Conservation (phyloP, 2,329 filamentous ascomycete species). For the Aureobasidium zeae region DNA sequence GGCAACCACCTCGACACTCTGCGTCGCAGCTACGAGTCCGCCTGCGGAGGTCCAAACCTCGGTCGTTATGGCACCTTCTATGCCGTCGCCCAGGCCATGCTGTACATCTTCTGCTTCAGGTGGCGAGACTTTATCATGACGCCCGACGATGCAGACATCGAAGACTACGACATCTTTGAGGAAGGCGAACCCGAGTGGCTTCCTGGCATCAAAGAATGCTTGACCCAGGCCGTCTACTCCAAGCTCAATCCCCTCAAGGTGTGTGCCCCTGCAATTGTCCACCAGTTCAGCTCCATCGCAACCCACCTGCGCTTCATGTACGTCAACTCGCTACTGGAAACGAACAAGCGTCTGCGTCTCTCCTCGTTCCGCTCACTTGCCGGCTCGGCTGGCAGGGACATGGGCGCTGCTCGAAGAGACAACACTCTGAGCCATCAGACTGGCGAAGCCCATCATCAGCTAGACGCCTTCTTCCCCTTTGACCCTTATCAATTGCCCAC, state of each 20-base stretch:
- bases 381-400: constrained; percentile 40
- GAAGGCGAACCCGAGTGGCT: constrained; percentile 70
- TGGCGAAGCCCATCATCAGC: constrained; percentile 70
- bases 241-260: constrained; percentile 92
- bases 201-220: constrained; percentile 59
- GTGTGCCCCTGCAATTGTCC: constrained; percentile 80
- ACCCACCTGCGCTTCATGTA: constrained; percentile 83
- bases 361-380: constrained; percentile 39
- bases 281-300: constrained; percentile 81
- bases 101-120: constrained; percentile 96
- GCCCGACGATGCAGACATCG: constrained; percentile 32
- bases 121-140: constrained; percentile 78
- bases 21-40: constrained; percentile 60
- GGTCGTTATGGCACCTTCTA: constrained; percentile 79
- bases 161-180: constrained; percentile 47
- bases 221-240: constrained; percentile 72
- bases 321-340: constrained; percentile 77
- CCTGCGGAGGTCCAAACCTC: constrained; percentile 76
- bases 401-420: constrained; percentile 44
- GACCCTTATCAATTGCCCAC: constrained; percentile 87
- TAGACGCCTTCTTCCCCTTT: constrained; percentile 95
- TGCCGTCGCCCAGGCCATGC: constrained; percentile 73
- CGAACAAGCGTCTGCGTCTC: constrained; percentile 81
- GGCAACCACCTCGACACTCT: constrained; percentile 68
- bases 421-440: constrained; percentile 44